These are phyloP conservation scores for Quercus ilex DNA, from an alignment of 306 rosid species.

Conservation along the genomic window DNA sequence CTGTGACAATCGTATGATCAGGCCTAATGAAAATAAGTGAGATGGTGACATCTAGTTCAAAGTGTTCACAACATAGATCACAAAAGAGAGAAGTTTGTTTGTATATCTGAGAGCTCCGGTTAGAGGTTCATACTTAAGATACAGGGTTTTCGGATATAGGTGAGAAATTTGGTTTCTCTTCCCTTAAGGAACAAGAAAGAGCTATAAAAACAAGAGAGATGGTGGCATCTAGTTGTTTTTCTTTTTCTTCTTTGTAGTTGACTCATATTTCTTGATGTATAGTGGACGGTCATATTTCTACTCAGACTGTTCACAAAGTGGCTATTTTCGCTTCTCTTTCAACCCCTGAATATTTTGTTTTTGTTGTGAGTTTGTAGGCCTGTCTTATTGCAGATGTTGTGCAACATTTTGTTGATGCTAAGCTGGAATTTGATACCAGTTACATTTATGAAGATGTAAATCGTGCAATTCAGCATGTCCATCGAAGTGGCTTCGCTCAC, in stretches of 20 bases:
- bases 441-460: constrained; percentile 88
- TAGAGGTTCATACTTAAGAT: not conserved
- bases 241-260: not conserved
- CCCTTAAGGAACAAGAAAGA: too few species aligned
- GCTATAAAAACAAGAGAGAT: not conserved
- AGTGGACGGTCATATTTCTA: not conserved
- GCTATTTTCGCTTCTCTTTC: constrained; percentile 1
- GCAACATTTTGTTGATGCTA: constrained; percentile 88
- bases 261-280: not conserved
- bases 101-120: not conserved
- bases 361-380: constrained; percentile 56
- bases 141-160: too few species aligned
- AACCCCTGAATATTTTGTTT: constrained; percentile 20
- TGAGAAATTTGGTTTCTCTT: too few species aligned
- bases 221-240: not conserved
- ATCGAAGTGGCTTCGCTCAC: constrained; percentile 85
- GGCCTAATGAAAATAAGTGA: not conserved
- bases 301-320: not conserved
- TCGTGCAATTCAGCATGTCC: constrained; percentile 89
- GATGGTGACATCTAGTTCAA: too few species aligned
- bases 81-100: too few species aligned
- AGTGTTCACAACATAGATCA: too few species aligned
- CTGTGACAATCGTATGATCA: not conserved
- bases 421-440: constrained; percentile 86
- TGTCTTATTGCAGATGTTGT: constrained; percentile 97